These are phyloP conservation scores for Amesomyces nigricolor DNA, from an alignment of 2,329 filamentous ascomycete species.

Conservation along the genomic window DNA sequence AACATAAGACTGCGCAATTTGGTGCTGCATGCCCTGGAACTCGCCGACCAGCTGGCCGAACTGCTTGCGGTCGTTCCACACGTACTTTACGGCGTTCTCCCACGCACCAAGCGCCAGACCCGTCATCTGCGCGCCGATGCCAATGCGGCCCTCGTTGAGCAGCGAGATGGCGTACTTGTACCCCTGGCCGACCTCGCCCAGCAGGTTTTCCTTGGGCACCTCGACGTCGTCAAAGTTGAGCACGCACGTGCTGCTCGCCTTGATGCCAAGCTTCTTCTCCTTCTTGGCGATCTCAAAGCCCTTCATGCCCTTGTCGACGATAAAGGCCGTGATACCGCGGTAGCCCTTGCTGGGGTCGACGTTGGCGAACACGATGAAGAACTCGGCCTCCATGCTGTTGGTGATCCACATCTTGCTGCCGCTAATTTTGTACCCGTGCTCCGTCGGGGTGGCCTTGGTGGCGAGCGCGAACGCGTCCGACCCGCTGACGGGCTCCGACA, in stretches of 20 bases:
- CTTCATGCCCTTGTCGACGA: slow-evolving; percentile 82
- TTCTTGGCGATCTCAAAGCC: slow-evolving; percentile 98
- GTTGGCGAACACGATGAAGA: slow-evolving; percentile 99
- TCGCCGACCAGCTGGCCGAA: slow-evolving; percentile 90
- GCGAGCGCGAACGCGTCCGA: slow-evolving; percentile 94
- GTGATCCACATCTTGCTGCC: slow-evolving; percentile 99
- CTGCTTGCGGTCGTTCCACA: slow-evolving; percentile 97
- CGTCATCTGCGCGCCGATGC: slow-evolving; percentile 98
- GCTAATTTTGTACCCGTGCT: slow-evolving; percentile 76
- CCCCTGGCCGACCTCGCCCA: slow-evolving; percentile 83
- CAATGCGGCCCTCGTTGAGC: slow-evolving; percentile 94
- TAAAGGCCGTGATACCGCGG: slow-evolving; percentile 93
- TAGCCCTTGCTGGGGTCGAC: slow-evolving; percentile 88
- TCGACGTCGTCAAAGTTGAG: slow-evolving; percentile 96
- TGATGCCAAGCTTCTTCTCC: slow-evolving; percentile 99
- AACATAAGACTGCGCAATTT: slow-evolving; percentile 91
- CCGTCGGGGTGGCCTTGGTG: slow-evolving; percentile 81
- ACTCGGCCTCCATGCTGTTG: slow-evolving; percentile 85
- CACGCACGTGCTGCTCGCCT: slow-evolving; percentile 91
- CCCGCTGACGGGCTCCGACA: slow-evolving; percentile 87
- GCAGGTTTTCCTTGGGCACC: slow-evolving; percentile 78
- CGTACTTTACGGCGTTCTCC: slow-evolving; percentile 88
- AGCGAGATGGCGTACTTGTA: slow-evolving; percentile 97
- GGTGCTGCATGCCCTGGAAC: slow-evolving; percentile 99
- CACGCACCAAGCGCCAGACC: slow-evolving; percentile 90